These are phyloP conservation scores for Protomyces gravidus DNA, from an alignment of 1,139 yeast species.

Conservation along the genomic window DNA sequence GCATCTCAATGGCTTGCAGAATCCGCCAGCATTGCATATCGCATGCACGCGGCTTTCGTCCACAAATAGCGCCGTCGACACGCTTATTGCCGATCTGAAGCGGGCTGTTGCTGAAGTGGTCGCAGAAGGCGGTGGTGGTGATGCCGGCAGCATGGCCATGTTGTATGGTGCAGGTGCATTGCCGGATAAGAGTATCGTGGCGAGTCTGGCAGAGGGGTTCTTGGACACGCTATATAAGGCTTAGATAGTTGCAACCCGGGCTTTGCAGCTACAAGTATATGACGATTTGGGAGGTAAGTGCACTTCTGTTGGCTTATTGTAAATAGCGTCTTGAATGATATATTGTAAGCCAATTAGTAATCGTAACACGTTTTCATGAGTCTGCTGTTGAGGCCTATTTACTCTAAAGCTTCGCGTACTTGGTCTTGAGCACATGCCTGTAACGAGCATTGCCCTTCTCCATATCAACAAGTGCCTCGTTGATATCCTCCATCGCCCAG, in stretches of 20 bases:
- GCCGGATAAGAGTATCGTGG: constrained; percentile 27
- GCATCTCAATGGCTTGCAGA: constrained; percentile 83
- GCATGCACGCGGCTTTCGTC: constrained; percentile 64
- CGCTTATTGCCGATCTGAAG: constrained; percentile 56
- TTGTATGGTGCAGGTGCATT: constrained; percentile 25
- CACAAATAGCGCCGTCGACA: constrained; percentile 60
- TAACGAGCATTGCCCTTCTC: constrained; percentile 28
- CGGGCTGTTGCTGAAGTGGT: constrained; percentile 47
- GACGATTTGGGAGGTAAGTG: too few relatives aligned
- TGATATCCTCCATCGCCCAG: constrained; percentile 50
- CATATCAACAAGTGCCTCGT: constrained; percentile 26
- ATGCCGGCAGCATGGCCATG: constrained; percentile 24
- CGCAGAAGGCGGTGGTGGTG: constrained; percentile 25
- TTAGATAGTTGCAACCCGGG: not conserved
- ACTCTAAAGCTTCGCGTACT: constrained; percentile 3
- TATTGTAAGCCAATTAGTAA: too few relatives aligned
- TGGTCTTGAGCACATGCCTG: constrained; percentile 8
- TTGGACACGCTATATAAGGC: constrained; percentile 27
- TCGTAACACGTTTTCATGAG: too few relatives aligned
- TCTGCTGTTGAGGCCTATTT: too few relatives aligned
- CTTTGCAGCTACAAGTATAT: too few relatives aligned
- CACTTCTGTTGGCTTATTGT: too few relatives aligned
- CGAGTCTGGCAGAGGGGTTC: constrained; percentile 26
- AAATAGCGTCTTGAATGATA: too few relatives aligned
- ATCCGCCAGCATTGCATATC: constrained; percentile 85